Base-by-base conservation (phyloP, 2,329 filamentous ascomycete genomes). In the Periconia macrospinosa region DNA sequence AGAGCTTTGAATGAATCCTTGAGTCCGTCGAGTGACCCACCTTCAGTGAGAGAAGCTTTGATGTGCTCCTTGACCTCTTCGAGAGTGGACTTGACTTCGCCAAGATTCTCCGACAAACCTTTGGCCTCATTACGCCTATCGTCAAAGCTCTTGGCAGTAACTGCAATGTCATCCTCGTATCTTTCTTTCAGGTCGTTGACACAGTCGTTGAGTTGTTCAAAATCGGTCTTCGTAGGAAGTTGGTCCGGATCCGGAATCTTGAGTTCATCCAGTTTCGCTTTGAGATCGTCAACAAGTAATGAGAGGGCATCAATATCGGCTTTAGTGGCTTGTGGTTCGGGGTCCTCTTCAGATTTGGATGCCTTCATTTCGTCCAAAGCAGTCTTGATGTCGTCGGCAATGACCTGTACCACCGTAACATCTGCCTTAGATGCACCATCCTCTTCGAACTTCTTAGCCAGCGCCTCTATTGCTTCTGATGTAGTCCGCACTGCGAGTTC, bases 61-160 rank as follows among this genome's bases (percentile, higher is more conserved):
- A 96, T 79, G 41, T 91, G 83, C 33, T 86, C 85, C 55, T 91
- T 90, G 63, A 97, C 85, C 49, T 91, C 89, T 52, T 90, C 86
- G 1, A 97, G 79, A 65, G 91, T 85, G 0, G 78, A 76, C 76
- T 91, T 93, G 67, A 96, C 86, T 63, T 92, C 91, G 1, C 84
- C 83, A 15, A 97, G 88, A 52, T 88, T 87, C 55, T 93, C 88
- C 14, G 88, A 83, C 20, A 96, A 84, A 14, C 86, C 87, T 19
- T 88, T 87, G 50, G 91, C 91, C 71, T 97, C 93, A 43, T 88
- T 84, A 67, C 93, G 91, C 23, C 91, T 88, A 54, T 93, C 88
- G 49, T 94, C 91, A 44, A 94, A 88, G 1, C 89, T 88, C 74
- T 91, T 91, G 1, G 86, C 86, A 15, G 88, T 91, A 20, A 89